Percentiles rank a stretch among this genome's conserved stretches.
These are phyloP conservation scores for Annulohypoxylon nitens DNA, from an alignment of 495 filamentous ascomycete species.

Conservation along the genomic window DNA sequence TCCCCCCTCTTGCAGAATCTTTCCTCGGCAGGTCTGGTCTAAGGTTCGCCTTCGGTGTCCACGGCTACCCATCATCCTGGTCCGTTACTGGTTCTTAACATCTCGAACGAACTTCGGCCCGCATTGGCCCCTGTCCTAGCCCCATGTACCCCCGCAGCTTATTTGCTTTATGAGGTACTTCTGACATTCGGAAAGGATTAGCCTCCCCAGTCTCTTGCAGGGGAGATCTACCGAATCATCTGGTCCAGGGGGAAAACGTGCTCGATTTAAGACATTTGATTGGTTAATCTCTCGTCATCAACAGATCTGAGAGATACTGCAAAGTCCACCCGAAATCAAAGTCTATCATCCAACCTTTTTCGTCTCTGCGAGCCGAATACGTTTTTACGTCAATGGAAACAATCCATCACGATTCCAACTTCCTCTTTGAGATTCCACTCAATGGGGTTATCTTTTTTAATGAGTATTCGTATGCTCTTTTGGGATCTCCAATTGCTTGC, in stretches of 20 bases:
- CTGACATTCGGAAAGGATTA: conserved; percentile 16
- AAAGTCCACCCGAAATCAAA: background rate
- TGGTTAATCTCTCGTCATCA: conserved; percentile 28
- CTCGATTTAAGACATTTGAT: conserved; percentile 30
- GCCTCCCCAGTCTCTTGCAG: conserved; percentile 24
- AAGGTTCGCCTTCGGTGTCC: conserved; percentile 31
- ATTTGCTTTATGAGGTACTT: conserved; percentile 27
- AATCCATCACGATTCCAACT: conserved; percentile 24
- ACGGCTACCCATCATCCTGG: conserved; percentile 5
- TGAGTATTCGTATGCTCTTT: conserved; percentile 24
- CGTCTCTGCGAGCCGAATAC: conserved; percentile 19
- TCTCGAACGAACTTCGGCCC: conserved; percentile 41
- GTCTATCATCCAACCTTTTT: conserved; percentile 17
- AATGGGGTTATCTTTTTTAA: background rate
- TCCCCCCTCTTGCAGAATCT: conserved; percentile 15
- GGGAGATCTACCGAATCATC: conserved; percentile 47
- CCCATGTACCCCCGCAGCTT: conserved; percentile 23
- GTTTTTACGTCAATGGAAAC: conserved; percentile 39
- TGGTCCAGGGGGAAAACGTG: conserved; percentile 41
- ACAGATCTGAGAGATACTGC: conserved; percentile 36
- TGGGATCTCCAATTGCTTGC: conserved; percentile 22
- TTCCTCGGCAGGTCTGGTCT: conserved; percentile 29
- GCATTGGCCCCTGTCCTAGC: conserved; percentile 23
- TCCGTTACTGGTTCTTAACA: conserved; percentile 12
- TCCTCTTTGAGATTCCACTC: conserved; percentile 26